These are phyloP conservation scores for Fusarium vanettenii DNA, from an alignment of 2,329 filamentous ascomycete genomes.

Conservation along the genomic window DNA sequence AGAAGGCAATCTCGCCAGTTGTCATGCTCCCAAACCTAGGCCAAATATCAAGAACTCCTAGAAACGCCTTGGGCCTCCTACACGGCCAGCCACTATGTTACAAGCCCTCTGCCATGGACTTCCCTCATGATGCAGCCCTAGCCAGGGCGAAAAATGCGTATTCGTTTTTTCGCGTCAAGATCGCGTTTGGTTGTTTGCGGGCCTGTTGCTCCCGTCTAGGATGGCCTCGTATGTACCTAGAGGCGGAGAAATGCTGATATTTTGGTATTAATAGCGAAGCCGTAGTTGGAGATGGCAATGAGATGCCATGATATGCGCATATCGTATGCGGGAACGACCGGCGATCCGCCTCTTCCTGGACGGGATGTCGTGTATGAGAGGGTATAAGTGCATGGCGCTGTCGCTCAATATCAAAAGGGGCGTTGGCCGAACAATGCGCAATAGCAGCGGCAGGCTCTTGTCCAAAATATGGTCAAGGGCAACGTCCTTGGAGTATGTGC, in stretches of 20 bases:
- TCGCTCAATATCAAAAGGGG: background rate
- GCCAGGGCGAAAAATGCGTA: background rate
- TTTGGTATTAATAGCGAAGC: background rate
- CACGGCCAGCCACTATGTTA: constrained; percentile 1
- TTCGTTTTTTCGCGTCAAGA: constrained; percentile 10
- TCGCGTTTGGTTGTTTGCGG: constrained; percentile 8
- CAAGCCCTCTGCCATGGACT: background rate
- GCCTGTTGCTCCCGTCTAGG: constrained; percentile 22
- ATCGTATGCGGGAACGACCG: constrained; percentile 7
- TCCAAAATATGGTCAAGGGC: background rate
- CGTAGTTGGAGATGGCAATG: background rate
- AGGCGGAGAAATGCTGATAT: background rate
- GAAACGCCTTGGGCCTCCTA: constrained; percentile 1
- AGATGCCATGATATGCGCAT: background rate
- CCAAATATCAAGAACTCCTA: background rate
- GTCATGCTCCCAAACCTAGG: background rate
- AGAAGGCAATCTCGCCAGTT: background rate
- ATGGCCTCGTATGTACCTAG: background rate
- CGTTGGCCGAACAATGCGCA: background rate
- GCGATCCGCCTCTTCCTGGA: background rate
- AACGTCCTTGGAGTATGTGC: background rate
- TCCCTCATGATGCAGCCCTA: constrained; percentile 1
- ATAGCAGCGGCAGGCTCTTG: background rate
- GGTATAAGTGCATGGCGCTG: background rate
- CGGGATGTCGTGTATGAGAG: constrained; percentile 8